Conservation (phyloP, 805 yeast species). For the Starmerella potacharoeniae region DNA sequence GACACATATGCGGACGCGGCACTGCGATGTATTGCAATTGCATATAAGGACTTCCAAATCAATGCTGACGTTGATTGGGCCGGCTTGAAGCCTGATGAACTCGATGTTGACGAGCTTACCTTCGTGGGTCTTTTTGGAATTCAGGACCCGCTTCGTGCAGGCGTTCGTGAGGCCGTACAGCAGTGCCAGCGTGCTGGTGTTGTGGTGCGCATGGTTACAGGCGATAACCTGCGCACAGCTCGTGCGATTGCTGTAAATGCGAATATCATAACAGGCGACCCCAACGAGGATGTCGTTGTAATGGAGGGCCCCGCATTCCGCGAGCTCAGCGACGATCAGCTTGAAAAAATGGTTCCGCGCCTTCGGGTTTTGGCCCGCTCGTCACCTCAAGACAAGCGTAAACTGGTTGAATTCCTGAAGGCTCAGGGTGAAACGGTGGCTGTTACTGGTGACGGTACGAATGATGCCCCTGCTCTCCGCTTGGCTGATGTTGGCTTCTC, state of each 20-base stretch:
- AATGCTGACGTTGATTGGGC: constrained; percentile 12
- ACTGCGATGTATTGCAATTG: constrained; percentile 78
- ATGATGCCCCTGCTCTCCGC: constrained; percentile 95
- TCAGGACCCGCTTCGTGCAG: constrained; percentile 85
- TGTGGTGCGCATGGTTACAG: constrained; percentile 94
- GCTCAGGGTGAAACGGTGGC: constrained; percentile 88
- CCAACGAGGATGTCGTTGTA: constrained; percentile 45
- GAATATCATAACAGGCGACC: constrained; percentile 46
- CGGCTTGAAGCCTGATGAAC: constrained; percentile 17
- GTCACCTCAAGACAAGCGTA: constrained; percentile 88
- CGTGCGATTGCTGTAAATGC: constrained; percentile 80
- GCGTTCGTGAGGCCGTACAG: constrained; percentile 79
- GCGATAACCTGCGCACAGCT: constrained; percentile 88
- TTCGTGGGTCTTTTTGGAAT: constrained; percentile 79
- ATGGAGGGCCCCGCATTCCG: constrained; percentile 94
- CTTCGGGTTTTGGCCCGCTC: constrained; percentile 84
- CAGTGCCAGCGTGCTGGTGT: constrained; percentile 89
- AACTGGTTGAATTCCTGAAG: constrained; percentile 71
- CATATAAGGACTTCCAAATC: constrained; percentile 51
- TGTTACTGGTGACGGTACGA: constrained; percentile 98
- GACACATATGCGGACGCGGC: constrained; percentile 63
- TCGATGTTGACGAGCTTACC: constrained; percentile 30
- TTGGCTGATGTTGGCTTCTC: constrained; percentile 97
- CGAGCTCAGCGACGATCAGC: constrained; percentile 45
- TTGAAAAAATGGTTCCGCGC: constrained; percentile 53